These are phyloP conservation scores for Seiridium unicorne DNA, from an alignment of 2,329 filamentous ascomycete species.

Conservation along the genomic window DNA sequence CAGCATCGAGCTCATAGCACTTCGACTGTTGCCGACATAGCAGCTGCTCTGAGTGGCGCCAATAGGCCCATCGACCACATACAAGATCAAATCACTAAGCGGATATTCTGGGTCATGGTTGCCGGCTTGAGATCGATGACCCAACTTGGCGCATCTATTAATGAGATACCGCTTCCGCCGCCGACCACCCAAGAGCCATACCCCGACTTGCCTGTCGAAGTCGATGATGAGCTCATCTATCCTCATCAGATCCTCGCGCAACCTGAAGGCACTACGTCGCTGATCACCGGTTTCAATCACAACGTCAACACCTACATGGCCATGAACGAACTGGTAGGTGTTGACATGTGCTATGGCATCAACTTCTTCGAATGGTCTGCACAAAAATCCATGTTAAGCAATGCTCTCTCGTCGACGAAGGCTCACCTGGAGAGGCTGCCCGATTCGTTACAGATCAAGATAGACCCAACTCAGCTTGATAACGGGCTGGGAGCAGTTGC, in stretches of 20 bases:
- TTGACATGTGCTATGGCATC: slow-evolving; percentile 80
- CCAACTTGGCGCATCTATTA: slow-evolving; percentile 71
- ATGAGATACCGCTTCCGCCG: slow-evolving; percentile 72
- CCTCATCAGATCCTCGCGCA: slow-evolving; percentile 69
- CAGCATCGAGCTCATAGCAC: slow-evolving; percentile 49
- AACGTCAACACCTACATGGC: slow-evolving; percentile 77
- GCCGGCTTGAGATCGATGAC: slow-evolving; percentile 75
- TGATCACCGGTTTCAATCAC: slow-evolving; percentile 77
- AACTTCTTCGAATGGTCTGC: slow-evolving; percentile 74
- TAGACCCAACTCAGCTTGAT: slow-evolving; percentile 34
- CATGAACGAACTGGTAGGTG: slow-evolving; percentile 75
- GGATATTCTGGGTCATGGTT: slow-evolving; percentile 83
- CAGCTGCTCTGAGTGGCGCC: slow-evolving; percentile 36
- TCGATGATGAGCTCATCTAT: slow-evolving; percentile 81
- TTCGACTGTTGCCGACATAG: slow-evolving; percentile 24
- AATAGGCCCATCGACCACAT: slow-evolving; percentile 62
- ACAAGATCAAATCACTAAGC: slow-evolving; percentile 70
- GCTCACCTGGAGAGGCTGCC: slow-evolving; percentile 66
- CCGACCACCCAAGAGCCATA: slow-evolving; percentile 74
- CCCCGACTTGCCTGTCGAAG: slow-evolving; percentile 75
- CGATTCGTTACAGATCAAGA: slow-evolving; percentile 61
- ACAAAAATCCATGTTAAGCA: slow-evolving; percentile 71
- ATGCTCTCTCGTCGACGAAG: slow-evolving; percentile 70
- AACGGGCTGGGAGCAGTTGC: slow-evolving; percentile 11
- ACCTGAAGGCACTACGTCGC: slow-evolving; percentile 64